A percentile compares a stretch with the other conserved stretches of the same genome.
Evolutionary conservation across 2,329 filamentous ascomycete genomes (phyloP).

Genomic region (Colletotrichum truncatum): DNA sequence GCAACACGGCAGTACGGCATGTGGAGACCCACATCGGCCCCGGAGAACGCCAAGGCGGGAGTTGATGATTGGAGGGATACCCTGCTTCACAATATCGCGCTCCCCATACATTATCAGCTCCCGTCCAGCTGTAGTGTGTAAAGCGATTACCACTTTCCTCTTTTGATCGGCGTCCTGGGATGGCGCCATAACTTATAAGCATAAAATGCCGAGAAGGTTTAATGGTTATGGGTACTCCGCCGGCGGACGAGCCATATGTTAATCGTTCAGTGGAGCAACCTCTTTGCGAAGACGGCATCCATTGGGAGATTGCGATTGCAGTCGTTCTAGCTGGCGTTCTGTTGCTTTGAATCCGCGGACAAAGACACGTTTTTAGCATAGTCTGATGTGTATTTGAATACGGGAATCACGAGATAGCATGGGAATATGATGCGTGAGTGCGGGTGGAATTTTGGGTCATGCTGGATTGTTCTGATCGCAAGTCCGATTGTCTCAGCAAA

Average conservation of each 20-base stretch:
- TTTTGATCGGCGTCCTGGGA: background rate
- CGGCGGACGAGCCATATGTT: background rate
- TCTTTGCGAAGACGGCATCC: background rate
- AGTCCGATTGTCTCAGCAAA: too few relatives aligned
- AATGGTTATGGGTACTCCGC: background rate
- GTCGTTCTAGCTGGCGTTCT: background rate
- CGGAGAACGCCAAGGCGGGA: background rate
- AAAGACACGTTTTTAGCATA: background rate
- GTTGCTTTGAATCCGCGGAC: background rate
- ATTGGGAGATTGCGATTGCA: background rate
- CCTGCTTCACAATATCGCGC: background rate
- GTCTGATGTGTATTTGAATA: background rate
- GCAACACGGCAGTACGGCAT: constrained; percentile 9
- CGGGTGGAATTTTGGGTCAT: too few relatives aligned
- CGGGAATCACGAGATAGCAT: background rate
- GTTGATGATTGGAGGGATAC: background rate
- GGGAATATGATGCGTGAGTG: background rate
- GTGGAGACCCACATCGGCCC: background rate
- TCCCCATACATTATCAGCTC: background rate
- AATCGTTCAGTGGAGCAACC: background rate
- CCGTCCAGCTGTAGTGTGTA: background rate
- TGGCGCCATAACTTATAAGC: constrained; percentile 3
- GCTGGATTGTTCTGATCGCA: too few relatives aligned
- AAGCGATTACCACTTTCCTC: constrained; percentile 24
- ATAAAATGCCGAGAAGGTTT: constrained; percentile 4